These are phyloP conservation scores for Fusarium protoensiforme DNA, from an alignment of 2,329 filamentous ascomycete genomes.

Conservation along the genomic window DNA sequence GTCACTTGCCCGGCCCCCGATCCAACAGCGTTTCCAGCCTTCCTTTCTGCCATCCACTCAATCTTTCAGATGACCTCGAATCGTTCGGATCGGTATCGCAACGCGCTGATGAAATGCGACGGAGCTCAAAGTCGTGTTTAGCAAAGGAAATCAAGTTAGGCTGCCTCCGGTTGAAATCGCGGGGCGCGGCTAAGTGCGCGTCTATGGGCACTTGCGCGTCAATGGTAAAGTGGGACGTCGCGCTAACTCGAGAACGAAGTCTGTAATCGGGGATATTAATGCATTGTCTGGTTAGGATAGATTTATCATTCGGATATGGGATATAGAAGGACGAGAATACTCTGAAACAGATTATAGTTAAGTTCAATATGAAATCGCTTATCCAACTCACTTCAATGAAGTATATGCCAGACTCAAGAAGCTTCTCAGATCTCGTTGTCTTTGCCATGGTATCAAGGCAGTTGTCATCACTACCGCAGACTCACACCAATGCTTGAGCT, in stretches of 20 bases:
- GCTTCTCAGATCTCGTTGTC: too few species aligned
- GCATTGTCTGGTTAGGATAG: too few species aligned
- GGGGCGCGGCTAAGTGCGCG: conserved; percentile 24
- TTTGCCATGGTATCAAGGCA: too few species aligned
- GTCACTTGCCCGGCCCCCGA: conserved; percentile 47
- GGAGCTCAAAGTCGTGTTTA: conserved; percentile 7
- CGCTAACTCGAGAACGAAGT: neutral
- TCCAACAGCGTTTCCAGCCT: conserved; percentile 37
- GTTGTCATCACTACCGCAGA: too few species aligned
- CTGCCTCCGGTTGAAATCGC: conserved; percentile 8
- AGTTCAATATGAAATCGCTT: too few species aligned
- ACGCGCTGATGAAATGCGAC: neutral
- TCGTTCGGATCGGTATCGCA: neutral
- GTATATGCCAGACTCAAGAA: too few species aligned
- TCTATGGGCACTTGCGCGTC: neutral
- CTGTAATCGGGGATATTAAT: too few species aligned
- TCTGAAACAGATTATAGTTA: too few species aligned
- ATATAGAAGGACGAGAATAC: too few species aligned
- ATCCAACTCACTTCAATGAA: too few species aligned
- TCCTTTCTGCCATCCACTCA: conserved; percentile 50
- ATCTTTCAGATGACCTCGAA: neutral
- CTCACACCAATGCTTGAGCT: too few species aligned
- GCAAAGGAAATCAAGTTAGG: conserved; percentile 10
- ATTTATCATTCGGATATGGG: too few species aligned
- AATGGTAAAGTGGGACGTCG: neutral